Percentiles rank a stretch among this genome's conserved stretches.
Conservation (phyloP, 148 eudicot species). For the Camellia japonica region DNA sequence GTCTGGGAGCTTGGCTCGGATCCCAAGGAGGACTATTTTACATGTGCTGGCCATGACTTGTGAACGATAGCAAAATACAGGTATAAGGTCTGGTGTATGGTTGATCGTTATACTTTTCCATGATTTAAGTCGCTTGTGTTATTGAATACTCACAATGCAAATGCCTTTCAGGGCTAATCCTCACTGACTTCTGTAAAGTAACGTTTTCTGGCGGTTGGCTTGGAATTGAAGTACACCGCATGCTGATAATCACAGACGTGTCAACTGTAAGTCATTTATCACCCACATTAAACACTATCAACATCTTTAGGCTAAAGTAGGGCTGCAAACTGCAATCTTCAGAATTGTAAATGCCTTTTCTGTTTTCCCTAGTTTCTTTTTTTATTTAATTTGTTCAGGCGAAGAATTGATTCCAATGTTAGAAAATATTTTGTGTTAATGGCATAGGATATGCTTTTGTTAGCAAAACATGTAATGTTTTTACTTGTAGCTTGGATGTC, state of each 20-base stretch:
- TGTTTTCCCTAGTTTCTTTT: background rate
- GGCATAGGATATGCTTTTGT: background rate
- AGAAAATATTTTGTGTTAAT: background rate
- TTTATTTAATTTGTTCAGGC: background rate
- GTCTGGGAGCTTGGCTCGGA: slow-evolving; percentile 76
- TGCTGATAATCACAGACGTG: background rate
- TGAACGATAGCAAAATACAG: background rate
- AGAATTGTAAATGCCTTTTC: background rate
- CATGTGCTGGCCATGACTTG: slow-evolving; percentile 45
- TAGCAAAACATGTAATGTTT: background rate
- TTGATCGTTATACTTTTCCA: background rate
- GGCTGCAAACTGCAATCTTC: background rate
- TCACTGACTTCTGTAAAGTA: background rate
- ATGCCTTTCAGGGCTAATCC: background rate
- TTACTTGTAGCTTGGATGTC: too few relatives aligned
- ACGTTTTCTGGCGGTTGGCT: background rate
- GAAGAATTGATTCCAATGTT: background rate
- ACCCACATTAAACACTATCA: background rate
- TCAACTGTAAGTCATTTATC: background rate
- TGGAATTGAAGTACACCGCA: background rate
- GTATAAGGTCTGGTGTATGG: background rate
- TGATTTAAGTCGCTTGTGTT: background rate
- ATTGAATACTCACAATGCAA: background rate
- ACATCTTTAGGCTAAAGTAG: background rate
- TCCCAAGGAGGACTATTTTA: slow-evolving; percentile 61